Base-by-base conservation (phyloP, 2,329 filamentous ascomycete species). In the Nannizziopsis arthrosporioides region DNA sequence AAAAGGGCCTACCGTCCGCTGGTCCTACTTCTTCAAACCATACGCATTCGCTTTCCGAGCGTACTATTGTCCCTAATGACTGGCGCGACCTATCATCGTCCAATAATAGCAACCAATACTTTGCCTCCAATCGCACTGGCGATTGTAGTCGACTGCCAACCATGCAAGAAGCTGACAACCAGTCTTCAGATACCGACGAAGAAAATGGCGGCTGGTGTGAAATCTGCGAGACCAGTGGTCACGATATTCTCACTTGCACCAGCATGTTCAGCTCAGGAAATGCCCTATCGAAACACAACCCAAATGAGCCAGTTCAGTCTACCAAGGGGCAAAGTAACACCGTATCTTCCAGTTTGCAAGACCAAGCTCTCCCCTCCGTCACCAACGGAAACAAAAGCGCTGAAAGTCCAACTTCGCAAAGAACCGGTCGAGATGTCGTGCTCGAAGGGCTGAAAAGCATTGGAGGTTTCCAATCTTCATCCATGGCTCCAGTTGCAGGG, bases 241-340 rank as follows among this genome's bases (percentile, higher is more conserved):
- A 96, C 61, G 90, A 96, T 59, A 94, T 96, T 52, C 73, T 96
- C 49, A 93, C 85, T 17, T 96, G 90, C 73, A 88, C 85, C 46
- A 90, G 87, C 64, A 92, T 94, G 81, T 90, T 85, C 64, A 80
- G 75, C 51, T 63, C 57, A 35, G 53, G 58, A 55, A 55, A 38
- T 57, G 58, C 15, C 49, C 51, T 19, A 40, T 31, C 31, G 54
- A 55, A 32, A 42, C 55, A 15, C 36, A 47, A 10, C 50, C 48
- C 12, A 18, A 31, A 27, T 27, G 22, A 27, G 22, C 22, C 22
- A 27, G 22, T 7, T 12, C 19, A 46, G 6, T 30, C 14, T 3
- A 17, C 42, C 39, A 41, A 42, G 11, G 14, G 43, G 12, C 45
- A 22, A 27, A 40, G 32, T 5, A 15, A 9, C 31, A 31, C 18